Conservation (phyloP, 164 flowering plant genomes). For the Macadamia integrifolia region DNA sequence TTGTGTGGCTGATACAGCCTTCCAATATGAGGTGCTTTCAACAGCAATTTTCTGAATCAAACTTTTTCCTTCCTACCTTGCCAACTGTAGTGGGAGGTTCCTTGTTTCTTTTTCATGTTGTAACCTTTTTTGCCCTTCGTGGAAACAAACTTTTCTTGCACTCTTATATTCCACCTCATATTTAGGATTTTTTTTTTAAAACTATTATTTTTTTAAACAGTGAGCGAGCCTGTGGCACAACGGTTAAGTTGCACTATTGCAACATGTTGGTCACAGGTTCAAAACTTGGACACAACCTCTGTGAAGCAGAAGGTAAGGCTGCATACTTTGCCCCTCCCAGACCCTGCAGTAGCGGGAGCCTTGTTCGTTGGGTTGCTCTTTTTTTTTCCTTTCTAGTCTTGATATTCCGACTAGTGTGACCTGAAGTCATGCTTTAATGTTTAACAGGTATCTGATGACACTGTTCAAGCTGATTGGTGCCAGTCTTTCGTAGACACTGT, state of each 20-base stretch:
- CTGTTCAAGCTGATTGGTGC: constrained; percentile 84
- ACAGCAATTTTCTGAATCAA: not conserved
- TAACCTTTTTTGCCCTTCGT: not conserved
- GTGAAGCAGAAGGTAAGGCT: no score
- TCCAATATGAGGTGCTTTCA: constrained; percentile 77
- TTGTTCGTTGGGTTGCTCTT: no score
- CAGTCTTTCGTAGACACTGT: constrained; percentile 67
- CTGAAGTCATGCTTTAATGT: constrained; percentile 4
- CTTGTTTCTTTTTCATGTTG: constrained; percentile 2
- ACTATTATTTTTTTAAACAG: not conserved
- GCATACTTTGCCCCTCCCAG: no score
- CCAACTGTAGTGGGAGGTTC: not conserved
- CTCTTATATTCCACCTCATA: not conserved
- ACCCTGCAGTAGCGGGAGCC: no score
- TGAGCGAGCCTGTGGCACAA: no score
- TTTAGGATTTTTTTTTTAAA: not conserved
- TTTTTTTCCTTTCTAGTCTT: not conserved
- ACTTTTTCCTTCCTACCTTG: not conserved
- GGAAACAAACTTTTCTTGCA: constrained; percentile 1
- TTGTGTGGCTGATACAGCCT: constrained; percentile 89
- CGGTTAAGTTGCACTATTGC: no score
- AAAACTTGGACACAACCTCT: no score
- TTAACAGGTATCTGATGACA: constrained; percentile 67
- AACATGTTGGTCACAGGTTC: no score
- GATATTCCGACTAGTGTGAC: constrained; percentile 4